A percentile compares a stretch with the other conserved stretches of the same genome.
phyloP scores from a whole-genome alignment of 768 basidiomycete species.

The Mycena vulgaris region DNA sequence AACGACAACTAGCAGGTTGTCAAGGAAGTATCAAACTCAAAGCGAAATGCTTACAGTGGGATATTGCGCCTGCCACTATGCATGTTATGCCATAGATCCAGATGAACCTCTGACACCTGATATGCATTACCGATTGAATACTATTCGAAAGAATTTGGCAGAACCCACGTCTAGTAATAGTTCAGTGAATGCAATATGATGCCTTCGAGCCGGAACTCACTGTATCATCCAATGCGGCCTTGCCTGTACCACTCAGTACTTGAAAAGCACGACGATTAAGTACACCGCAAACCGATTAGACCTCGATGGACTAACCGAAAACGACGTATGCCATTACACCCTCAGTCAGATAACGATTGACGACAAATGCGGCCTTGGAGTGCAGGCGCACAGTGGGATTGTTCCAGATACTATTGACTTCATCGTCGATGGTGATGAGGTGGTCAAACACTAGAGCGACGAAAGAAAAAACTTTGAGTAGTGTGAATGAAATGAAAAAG shows the following conservation, averaged over 20 bases:
- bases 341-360: constrained; percentile 9
- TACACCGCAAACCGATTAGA: no score
- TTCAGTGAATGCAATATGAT: not conserved
- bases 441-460: constrained; percentile 1
- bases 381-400: constrained; percentile 1
- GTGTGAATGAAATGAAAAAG: no score
- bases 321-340: constrained; percentile 1
- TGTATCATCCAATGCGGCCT: no score
- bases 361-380: constrained; percentile 7
- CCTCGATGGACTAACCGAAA: not conserved
- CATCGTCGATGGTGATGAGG: not conserved
- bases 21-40: no score
- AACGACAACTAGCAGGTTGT: constrained; percentile 6
- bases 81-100: not conserved
- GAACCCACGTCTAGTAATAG: not conserved
- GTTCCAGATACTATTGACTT: constrained; percentile 4
- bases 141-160: not conserved
- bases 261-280: no score
- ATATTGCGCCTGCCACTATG: not conserved
- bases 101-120: not conserved
- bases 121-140: no score
- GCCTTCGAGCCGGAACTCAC: no score
- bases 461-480: not conserved
- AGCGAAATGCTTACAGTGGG: not conserved
- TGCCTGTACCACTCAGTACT: no score